phyloP scores from a whole-genome alignment of 1,139 yeast genomes.

The Yamadazyma oceani region DNA sequence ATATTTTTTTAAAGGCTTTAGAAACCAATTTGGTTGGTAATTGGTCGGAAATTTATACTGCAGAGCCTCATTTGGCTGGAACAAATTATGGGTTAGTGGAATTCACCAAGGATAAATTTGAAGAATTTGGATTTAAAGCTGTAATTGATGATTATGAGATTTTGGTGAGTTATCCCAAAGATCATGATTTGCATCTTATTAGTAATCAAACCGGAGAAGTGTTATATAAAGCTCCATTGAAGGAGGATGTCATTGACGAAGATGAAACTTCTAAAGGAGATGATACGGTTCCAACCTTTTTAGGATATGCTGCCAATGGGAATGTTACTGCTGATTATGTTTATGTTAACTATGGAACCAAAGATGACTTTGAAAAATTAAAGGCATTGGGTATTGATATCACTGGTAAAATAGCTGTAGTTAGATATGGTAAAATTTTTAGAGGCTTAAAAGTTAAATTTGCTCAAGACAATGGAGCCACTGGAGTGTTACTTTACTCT shows the following conservation, averaged over 20 bases:
- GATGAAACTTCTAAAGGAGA: conserved; percentile 63
- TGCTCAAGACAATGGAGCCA: conserved; percentile 49
- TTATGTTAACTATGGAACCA: conserved; percentile 43
- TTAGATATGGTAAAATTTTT: conserved; percentile 41
- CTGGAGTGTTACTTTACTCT: conserved; percentile 42
- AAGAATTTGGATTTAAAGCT: conserved; percentile 58
- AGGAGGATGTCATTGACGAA: conserved; percentile 69
- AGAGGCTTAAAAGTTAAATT: conserved; percentile 49
- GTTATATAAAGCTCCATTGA: conserved; percentile 61
- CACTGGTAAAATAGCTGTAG: conserved; percentile 43
- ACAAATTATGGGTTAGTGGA: conserved; percentile 61
- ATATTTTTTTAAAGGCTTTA: conserved; percentile 35
- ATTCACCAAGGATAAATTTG: conserved; percentile 63
- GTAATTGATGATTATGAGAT: conserved; percentile 57
- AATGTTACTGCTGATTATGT: conserved; percentile 47
- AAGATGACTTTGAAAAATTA: conserved; percentile 37
- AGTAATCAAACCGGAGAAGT: conserved; percentile 25
- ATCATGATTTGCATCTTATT: conserved; percentile 45
- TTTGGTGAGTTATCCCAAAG: conserved; percentile 53
- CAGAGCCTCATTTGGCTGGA: conserved; percentile 72
- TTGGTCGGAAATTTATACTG: conserved; percentile 57
- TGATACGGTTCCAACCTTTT: conserved; percentile 46
- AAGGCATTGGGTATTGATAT: conserved; percentile 34
- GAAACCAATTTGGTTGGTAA: conserved; percentile 50
- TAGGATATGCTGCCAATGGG: conserved; percentile 50